Percentiles rank a stretch among this genome's conserved stretches.
Conservation (phyloP, 148 eudicot species). For the Arbutus unedo region DNA sequence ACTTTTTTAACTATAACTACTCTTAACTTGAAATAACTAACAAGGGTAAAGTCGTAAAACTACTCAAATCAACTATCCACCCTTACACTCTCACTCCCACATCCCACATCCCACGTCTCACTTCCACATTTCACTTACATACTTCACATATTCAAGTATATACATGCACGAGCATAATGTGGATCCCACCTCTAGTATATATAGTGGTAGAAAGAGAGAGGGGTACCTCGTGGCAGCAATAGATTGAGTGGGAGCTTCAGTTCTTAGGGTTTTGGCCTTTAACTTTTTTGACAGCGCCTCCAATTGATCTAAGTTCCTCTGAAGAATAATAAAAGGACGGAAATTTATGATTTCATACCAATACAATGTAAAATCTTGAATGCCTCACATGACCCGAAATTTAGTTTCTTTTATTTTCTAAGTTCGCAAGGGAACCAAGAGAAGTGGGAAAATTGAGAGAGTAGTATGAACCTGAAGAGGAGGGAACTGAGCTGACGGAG, state of each 20-base stretch:
- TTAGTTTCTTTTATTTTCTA: background rate
- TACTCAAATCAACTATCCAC: too few relatives aligned
- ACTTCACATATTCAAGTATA: too few relatives aligned
- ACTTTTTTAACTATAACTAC: too few relatives aligned
- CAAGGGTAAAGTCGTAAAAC: too few relatives aligned
- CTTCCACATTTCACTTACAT: too few relatives aligned
- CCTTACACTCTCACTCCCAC: too few relatives aligned
- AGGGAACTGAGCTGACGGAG: constrained; percentile 95
- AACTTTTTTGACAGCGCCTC: constrained; percentile 92
- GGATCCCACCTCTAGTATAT: too few relatives aligned
- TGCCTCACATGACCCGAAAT: background rate
- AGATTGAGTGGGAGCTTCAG: constrained; percentile 89
- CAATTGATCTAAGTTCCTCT: constrained; percentile 96
- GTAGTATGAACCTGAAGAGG: constrained; percentile 70
- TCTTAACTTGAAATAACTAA: too few relatives aligned
- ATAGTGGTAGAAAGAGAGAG: background rate
- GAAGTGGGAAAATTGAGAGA: background rate
- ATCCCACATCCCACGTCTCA: too few relatives aligned
- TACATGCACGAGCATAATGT: too few relatives aligned
- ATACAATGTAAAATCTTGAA: background rate
- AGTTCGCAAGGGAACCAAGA: background rate
- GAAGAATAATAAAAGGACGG: background rate
- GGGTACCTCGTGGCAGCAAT: constrained; percentile 80
- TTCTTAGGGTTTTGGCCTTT: constrained; percentile 79
- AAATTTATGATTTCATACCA: background rate